phyloP scores from a whole-genome alignment of 116 monocot genomes.

The Papilionanthe hybrid region DNA sequence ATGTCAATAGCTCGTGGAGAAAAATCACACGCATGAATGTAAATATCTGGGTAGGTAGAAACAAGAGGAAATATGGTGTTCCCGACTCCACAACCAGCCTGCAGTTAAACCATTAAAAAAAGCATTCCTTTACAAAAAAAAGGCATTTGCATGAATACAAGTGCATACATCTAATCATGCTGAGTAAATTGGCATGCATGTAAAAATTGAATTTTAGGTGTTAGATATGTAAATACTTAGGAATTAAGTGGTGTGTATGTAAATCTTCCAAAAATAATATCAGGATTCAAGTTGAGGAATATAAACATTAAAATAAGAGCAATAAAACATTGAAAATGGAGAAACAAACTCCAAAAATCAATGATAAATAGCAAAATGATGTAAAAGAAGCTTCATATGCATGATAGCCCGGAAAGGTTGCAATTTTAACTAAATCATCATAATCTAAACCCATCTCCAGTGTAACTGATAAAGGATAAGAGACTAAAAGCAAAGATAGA shows the following conservation, averaged over 20 bases:
- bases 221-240: too few relatives aligned
- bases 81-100: slow-evolving; percentile 97
- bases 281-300: background rate
- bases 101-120: background rate
- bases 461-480: too few relatives aligned
- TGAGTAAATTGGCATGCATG: too few relatives aligned
- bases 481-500: too few relatives aligned
- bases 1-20: slow-evolving; percentile 81
- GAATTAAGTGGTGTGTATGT: too few relatives aligned
- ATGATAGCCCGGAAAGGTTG: too few relatives aligned
- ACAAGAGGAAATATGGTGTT: slow-evolving; percentile 81
- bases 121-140: background rate
- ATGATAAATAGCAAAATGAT: background rate
- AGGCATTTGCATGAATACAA: background rate
- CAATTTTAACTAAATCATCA: too few relatives aligned
- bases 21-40: slow-evolving; percentile 88
- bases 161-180: too few relatives aligned
- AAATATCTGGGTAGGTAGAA: slow-evolving; percentile 58
- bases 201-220: too few relatives aligned
- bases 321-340: background rate
- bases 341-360: background rate
- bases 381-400: background rate
- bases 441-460: too few relatives aligned
- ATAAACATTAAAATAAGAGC: background rate
- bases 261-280: too few relatives aligned